phyloP scores from a whole-genome alignment of 306 rosid species.

The Sicyos edulis region DNA sequence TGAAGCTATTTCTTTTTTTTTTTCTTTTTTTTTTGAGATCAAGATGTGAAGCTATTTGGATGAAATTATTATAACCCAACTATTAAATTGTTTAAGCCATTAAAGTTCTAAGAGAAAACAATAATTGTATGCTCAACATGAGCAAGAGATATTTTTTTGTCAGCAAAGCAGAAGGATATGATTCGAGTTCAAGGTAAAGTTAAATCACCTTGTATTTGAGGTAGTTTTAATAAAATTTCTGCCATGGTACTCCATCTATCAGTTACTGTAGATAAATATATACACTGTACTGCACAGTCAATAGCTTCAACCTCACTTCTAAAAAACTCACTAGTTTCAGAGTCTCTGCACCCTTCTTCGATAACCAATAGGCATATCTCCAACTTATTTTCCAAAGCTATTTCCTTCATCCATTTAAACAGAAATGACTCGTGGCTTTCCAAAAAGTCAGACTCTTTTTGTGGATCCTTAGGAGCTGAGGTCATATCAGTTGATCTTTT shows the following conservation, averaged over 20 bases:
- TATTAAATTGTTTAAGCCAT: not conserved
- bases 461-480: slow-evolving; percentile 28
- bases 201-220: slow-evolving; percentile 63
- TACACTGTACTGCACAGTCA: slow-evolving; percentile 87
- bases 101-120: not conserved
- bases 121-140: not conserved
- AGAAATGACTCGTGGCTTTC: slow-evolving; percentile 59
- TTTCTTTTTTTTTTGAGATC: no score
- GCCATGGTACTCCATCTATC: slow-evolving; percentile 93
- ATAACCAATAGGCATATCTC: slow-evolving; percentile 65
- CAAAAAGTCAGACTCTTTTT: slow-evolving; percentile 26
- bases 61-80: not conserved
- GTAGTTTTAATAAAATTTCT: slow-evolving; percentile 69
- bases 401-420: slow-evolving; percentile 90
- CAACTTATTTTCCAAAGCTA: slow-evolving; percentile 67
- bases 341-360: slow-evolving; percentile 78
- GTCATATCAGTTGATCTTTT: slow-evolving; percentile 41
- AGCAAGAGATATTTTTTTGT: not conserved
- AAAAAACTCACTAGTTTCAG: slow-evolving; percentile 47
- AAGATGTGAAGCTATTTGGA: not conserved
- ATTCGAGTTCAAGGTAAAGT: slow-evolving; percentile 11
- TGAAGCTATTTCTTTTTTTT: not conserved
- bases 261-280: slow-evolving; percentile 68
- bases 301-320: slow-evolving; percentile 66
- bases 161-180: not conserved